Evolutionary conservation across 1,139 yeast species (phyloP), one percentile per base, ranked within the genome.

Genomic region (Taiozyma sp.): DNA sequence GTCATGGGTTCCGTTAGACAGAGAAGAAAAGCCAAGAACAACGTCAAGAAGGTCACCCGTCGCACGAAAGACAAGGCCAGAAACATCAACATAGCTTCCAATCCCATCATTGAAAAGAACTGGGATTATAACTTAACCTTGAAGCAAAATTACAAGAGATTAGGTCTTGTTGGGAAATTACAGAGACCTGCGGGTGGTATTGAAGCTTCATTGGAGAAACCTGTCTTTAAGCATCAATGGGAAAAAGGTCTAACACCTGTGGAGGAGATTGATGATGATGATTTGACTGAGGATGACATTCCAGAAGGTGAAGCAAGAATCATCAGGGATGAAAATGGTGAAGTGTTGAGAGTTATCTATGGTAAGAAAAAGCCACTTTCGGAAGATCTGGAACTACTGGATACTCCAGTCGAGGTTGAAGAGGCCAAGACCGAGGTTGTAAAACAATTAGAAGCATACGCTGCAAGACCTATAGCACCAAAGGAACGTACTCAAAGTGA

Each of bases 101-200:
- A 89, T 65, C 89, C 96, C 3, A 79, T 93, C 58, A 87, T 93
- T 57, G 95, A 89, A 8, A 88, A 82, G 35, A 80, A 90, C 68
- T 93, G 99, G 99, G 97, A 93, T 69, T 77, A 83, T 55, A 77
- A 80, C 24, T 75, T 85, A 56, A 91, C 99, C 0, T 71, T 91
- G 53, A 77, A 83, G 51, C 98, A 93, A 65, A 93, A 93, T 65
- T 88, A 88, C 67, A 83, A 83, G 62, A 78, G 74, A 56, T 71
- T 93, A 39, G 98, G 98, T 3, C 72, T 91, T 51, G 73, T 82
- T 45, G 76, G 88, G 4, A 81, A 81, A 62, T 69, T 90, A 42
- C 86, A 87, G 19, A 71, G 69, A 8, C 73, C 81, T 9, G 83
- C 89, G 3, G 93, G 93, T 55, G 93, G 93, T 45, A 68, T 67